A percentile compares a stretch with the other conserved stretches of the same genome.
Evolutionary conservation across 1,284 basidiomycete species (phyloP).

Genomic region (Cystobasidiaceae sp.): DNA sequence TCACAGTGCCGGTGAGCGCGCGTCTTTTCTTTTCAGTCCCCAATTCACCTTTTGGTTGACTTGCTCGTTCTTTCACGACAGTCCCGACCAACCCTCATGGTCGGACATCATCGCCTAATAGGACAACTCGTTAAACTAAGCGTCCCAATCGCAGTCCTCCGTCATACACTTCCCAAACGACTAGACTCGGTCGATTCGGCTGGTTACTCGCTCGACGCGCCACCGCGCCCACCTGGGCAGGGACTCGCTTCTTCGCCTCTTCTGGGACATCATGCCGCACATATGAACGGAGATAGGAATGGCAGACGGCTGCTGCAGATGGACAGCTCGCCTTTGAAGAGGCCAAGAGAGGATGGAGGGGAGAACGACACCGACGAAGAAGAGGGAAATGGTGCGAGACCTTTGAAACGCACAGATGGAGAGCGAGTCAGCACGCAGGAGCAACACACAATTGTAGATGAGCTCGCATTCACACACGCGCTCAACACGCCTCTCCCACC

Average conservation of each 20-base stretch:
- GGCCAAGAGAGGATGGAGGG: too few species aligned
- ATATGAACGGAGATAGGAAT: too few species aligned
- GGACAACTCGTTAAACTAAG: constrained; percentile 39
- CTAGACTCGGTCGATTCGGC: neutral
- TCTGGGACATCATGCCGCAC: neutral
- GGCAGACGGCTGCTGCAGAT: too few species aligned
- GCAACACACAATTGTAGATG: too few species aligned
- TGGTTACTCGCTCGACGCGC: neutral
- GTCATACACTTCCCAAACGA: constrained; percentile 26
- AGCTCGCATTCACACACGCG: neutral
- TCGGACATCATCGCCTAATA: constrained; percentile 40
- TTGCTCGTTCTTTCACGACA: constrained; percentile 7
- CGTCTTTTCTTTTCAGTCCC: neutral
- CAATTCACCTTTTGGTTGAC: neutral
- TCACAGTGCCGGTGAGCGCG: constrained; percentile 35
- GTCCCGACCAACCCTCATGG: constrained; percentile 39
- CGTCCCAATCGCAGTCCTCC: constrained; percentile 38
- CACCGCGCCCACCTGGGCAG: neutral
- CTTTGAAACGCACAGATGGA: too few species aligned
- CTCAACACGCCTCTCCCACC: neutral
- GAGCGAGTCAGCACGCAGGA: too few species aligned
- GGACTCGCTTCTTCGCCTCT: neutral
- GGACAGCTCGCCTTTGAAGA: too few species aligned
- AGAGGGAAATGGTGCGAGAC: too few species aligned
- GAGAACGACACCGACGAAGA: too few species aligned